Percentiles rank a stretch among this genome's conserved stretches.
phyloP scores from a whole-genome alignment of 495 filamentous ascomycete genomes.

The Trypethelium eluteriae region DNA sequence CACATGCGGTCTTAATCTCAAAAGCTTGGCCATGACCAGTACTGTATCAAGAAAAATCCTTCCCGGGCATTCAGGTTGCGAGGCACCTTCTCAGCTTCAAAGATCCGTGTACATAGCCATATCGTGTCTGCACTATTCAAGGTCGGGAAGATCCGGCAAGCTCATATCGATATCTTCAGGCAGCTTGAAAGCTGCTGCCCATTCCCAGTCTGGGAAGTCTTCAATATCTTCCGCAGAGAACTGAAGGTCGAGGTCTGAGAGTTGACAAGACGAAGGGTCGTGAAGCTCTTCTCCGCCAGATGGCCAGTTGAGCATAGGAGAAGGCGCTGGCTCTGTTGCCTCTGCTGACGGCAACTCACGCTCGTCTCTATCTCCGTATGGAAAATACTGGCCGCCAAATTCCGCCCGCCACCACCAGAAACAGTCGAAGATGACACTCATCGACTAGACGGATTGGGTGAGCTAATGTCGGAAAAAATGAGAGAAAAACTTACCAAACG shows the following conservation, averaged over 20 bases:
- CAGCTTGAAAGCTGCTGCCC: constrained; percentile 10
- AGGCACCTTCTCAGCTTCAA: too few relatives aligned
- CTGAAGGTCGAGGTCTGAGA: not conserved
- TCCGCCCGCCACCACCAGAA: constrained; percentile 10
- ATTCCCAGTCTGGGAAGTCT: constrained; percentile 5
- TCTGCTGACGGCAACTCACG: not conserved
- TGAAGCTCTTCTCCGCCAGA: not conserved
- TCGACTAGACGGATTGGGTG: not conserved
- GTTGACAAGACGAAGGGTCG: not conserved
- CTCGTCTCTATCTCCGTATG: not conserved
- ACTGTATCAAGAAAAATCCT: too few relatives aligned
- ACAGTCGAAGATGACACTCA: constrained; percentile 8
- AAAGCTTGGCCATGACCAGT: too few relatives aligned
- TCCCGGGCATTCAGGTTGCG: too few relatives aligned
- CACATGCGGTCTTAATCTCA: too few relatives aligned
- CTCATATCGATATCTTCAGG: not conserved
- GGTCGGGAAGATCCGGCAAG: not conserved
- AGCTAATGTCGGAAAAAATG: not conserved
- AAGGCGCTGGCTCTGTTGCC: not conserved
- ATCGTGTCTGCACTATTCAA: not conserved
- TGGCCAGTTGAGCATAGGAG: not conserved
- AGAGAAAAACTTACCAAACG: not conserved
- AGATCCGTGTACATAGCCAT: too few relatives aligned
- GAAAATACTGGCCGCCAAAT: not conserved
- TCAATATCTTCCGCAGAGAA: not conserved